Conservation (phyloP, 371 early-diverging fungal genomes). For the Mucor plumbeus region DNA sequence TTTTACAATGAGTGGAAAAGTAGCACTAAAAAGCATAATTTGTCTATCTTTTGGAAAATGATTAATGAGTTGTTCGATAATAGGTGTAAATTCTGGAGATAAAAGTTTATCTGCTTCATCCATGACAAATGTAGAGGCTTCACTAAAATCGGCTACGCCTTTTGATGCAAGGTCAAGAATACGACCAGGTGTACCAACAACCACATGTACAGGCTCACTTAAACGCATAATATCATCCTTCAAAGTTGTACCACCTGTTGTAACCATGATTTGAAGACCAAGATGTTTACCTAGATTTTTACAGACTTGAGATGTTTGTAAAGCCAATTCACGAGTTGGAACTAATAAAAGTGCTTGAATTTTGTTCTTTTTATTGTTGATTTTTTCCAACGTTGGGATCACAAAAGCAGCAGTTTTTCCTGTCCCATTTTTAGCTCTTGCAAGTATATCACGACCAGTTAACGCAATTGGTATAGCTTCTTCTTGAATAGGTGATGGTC, state of each 20-base stretch:
- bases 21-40: constrained; percentile 96
- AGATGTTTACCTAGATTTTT: constrained; percentile 92
- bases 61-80: constrained; percentile 89
- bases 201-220: constrained; percentile 87
- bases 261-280: constrained; percentile 93
- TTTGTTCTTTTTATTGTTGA: constrained; percentile 74
- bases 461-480: constrained; percentile 97
- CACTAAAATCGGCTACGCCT: constrained; percentile 84
- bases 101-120: constrained; percentile 99
- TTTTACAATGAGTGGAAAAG: constrained; percentile 98
- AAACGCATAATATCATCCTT: constrained; percentile 98
- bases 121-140: constrained; percentile 90
- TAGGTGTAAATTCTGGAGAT: constrained; percentile 93
- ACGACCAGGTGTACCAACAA: constrained; percentile 98
- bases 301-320: constrained; percentile 94
- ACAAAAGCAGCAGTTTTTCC: constrained; percentile 98
- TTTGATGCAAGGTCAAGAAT: constrained; percentile 94
- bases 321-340: constrained; percentile 96
- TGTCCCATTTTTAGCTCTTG: constrained; percentile 97
- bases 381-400: constrained; percentile 94
- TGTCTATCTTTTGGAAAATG: constrained; percentile 87
- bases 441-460: constrained; percentile 94
- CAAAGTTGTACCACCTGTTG: constrained; percentile 96
- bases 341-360: constrained; percentile 90
- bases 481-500: constrained; percentile 99